Evolutionary conservation across 139 green algal genomes (phyloP).

Genomic region (Closterium sp.): DNA sequence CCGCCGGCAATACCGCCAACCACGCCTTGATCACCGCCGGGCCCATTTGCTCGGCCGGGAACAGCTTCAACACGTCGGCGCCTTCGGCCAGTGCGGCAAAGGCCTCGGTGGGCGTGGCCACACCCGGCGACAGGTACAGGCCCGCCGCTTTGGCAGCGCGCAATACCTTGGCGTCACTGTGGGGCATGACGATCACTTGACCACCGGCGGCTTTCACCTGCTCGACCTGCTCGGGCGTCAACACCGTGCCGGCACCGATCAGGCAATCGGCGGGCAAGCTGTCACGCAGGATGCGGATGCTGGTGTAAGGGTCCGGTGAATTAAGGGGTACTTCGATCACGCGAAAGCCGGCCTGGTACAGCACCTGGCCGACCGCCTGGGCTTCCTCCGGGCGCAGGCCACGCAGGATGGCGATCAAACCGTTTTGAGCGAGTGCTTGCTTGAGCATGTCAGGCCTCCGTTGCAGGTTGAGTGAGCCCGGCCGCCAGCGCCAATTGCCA

Average conservation of each 20-base stretch:
- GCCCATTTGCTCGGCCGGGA: not conserved
- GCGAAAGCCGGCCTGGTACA: not conserved
- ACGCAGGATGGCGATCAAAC: not conserved
- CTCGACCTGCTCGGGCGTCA: not conserved
- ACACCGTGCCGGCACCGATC: not conserved
- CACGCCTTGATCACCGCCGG: not conserved
- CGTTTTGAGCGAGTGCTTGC: not conserved
- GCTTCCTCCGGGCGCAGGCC: not conserved
- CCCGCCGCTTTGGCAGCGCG: not conserved
- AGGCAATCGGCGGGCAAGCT: not conserved
- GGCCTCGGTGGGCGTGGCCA: not conserved
- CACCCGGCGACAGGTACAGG: not conserved
- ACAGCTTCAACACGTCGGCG: not conserved
- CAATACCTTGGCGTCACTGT: not conserved
- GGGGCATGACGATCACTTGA: not conserved
- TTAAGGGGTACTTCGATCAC: not conserved
- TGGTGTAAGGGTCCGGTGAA: not conserved
- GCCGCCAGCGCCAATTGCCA: too few species aligned
- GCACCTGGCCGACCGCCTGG: not conserved
- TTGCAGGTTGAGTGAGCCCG: not conserved
- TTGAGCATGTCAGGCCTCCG: not conserved
- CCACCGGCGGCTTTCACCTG: not conserved
- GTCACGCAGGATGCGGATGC: not conserved
- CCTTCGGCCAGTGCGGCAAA: not conserved
- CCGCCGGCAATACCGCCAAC: not conserved